phyloP scores from a whole-genome alignment of 495 filamentous ascomycete species.

The Aspergillus hancockii region DNA sequence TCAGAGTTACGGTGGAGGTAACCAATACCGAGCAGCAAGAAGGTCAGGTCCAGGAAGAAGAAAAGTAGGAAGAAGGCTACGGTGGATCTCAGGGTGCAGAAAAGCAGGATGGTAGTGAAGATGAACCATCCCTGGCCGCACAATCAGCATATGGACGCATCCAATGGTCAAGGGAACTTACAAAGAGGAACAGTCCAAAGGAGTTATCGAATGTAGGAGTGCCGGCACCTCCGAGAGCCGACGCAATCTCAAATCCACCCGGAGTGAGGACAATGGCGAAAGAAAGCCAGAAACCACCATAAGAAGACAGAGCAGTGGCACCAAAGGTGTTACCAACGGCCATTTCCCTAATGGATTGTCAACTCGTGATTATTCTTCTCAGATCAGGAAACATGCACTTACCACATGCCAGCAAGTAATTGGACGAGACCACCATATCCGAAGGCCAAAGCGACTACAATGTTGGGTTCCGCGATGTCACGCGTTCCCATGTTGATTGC shows the following conservation, averaged over 20 bases:
- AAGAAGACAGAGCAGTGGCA: constrained; percentile 94
- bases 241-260: constrained; percentile 63
- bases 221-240: constrained; percentile 22
- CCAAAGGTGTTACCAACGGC: constrained; percentile 97
- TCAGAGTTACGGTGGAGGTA: constrained; percentile 57
- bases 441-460: constrained; percentile 70
- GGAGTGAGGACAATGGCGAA: constrained; percentile 89
- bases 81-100: constrained; percentile 91
- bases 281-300: constrained; percentile 96
- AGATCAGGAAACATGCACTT: constrained; percentile 41
- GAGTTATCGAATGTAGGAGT: constrained; percentile 58
- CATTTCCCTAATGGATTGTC: constrained; percentile 76
- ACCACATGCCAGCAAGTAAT: constrained; percentile 97
- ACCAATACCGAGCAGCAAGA: constrained; percentile 80
- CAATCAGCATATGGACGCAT: constrained; percentile 13
- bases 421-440: constrained; percentile 90
- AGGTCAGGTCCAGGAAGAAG: constrained; percentile 89
- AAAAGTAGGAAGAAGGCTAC: constrained; percentile 96
- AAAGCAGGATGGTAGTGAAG: constrained; percentile 85
- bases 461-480: constrained; percentile 59
- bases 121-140: constrained; percentile 83
- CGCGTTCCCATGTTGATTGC: constrained; percentile 76
- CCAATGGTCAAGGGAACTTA: constrained; percentile 31
- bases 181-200: constrained; percentile 83
- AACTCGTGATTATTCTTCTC: neutral